Percentiles rank a stretch among this genome's conserved stretches.
These are phyloP conservation scores for Yarrowia porcina DNA, from an alignment of 805 yeast species.

Conservation along the genomic window DNA sequence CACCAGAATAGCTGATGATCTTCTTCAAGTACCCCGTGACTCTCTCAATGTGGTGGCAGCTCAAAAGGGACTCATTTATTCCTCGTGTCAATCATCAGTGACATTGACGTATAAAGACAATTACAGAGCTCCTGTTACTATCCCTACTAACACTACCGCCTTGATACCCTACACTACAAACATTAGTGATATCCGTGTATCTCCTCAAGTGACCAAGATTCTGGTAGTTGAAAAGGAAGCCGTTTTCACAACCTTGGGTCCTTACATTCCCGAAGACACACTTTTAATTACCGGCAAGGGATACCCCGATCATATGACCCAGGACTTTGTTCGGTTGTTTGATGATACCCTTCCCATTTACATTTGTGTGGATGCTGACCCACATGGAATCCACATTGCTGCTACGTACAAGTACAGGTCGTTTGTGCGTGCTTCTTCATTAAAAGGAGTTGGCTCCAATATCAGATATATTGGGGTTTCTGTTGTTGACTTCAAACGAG, in stretches of 20 bases:
- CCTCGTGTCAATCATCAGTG: neutral
- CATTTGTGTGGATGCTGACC: slow-evolving; percentile 61
- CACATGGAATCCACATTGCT: slow-evolving; percentile 57
- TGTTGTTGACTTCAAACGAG: slow-evolving; percentile 42
- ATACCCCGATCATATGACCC: slow-evolving; percentile 58
- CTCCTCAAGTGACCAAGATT: neutral
- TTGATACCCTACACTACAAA: slow-evolving; percentile 2
- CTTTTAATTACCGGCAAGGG: slow-evolving; percentile 61
- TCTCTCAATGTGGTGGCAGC: slow-evolving; percentile 49
- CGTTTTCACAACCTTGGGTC: slow-evolving; percentile 40
- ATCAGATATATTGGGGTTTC: slow-evolving; percentile 44
- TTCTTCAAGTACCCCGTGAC: slow-evolving; percentile 42
- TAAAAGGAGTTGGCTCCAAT: slow-evolving; percentile 2
- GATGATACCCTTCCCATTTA: slow-evolving; percentile 40
- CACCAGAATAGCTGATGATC: slow-evolving; percentile 38
- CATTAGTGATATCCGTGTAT: neutral
- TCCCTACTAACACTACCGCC: neutral
- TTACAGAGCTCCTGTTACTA: neutral
- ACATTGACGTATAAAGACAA: neutral
- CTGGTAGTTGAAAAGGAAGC: slow-evolving; percentile 53
- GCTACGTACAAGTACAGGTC: slow-evolving; percentile 39
- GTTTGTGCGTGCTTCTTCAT: neutral
- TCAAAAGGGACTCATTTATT: slow-evolving; percentile 55
- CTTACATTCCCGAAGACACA: slow-evolving; percentile 29
- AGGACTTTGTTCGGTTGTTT: slow-evolving; percentile 41